These are phyloP conservation scores for Crithidia brevicula DNA, from an alignment of 208 protist genomes.

Conservation along the genomic window DNA sequence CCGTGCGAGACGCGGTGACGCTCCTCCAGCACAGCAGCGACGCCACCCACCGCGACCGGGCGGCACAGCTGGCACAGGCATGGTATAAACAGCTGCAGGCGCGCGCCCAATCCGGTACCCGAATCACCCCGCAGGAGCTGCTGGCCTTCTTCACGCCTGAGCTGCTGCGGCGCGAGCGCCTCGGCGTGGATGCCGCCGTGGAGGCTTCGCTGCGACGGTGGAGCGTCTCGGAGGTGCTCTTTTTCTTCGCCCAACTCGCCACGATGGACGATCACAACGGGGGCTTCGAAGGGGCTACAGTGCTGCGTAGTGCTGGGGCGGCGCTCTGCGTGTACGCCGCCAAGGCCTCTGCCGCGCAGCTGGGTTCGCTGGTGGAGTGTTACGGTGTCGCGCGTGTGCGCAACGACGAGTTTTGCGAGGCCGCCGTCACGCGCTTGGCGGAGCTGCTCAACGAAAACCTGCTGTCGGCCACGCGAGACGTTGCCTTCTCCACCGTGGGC, in stretches of 20 bases:
- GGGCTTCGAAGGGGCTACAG: constrained; percentile 31
- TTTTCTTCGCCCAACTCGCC: constrained; percentile 27
- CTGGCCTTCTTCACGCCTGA: constrained; percentile 28
- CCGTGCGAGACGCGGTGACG: constrained; percentile 10
- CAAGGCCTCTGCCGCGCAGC: constrained; percentile 64
- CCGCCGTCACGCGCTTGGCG: constrained; percentile 42
- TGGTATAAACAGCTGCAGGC: constrained; percentile 32
- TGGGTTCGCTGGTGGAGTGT: constrained; percentile 59
- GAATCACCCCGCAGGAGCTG: constrained; percentile 21
- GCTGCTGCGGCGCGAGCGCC: constrained; percentile 32
- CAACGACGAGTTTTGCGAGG: constrained; percentile 75
- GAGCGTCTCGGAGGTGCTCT: constrained; percentile 39
- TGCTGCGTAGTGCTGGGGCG: constrained; percentile 61
- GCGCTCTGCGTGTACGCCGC: constrained; percentile 51
- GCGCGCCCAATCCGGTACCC: constrained; percentile 12
- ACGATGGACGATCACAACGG: constrained; percentile 9
- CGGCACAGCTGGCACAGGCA: constrained; percentile 9
- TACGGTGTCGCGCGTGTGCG: constrained; percentile 70
- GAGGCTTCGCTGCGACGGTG: constrained; percentile 24
- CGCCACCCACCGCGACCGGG: constrained; percentile 7
- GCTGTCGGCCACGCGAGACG: background rate
- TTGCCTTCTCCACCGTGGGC: constrained; percentile 20
- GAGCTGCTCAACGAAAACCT: constrained; percentile 31
- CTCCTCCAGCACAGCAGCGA: constrained; percentile 22
- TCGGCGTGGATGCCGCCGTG: constrained; percentile 22